These are phyloP conservation scores for Sporormia fimetaria DNA, from an alignment of 495 filamentous ascomycete genomes.

Conservation along the genomic window DNA sequence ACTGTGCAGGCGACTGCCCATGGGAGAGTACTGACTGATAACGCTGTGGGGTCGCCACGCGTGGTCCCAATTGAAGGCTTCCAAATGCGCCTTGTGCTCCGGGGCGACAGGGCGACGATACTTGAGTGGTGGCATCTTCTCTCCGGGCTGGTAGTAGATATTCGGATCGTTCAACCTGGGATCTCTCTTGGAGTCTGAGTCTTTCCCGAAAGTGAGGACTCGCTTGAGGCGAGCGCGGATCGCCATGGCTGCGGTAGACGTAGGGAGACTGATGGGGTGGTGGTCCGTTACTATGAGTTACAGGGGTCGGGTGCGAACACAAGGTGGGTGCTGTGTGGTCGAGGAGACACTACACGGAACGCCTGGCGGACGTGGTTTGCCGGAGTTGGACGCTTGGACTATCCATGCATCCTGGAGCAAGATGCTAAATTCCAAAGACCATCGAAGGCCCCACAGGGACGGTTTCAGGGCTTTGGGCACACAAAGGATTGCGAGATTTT, in stretches of 20 bases:
- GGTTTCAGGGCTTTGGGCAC: too few relatives aligned
- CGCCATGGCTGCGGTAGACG: conserved; percentile 25
- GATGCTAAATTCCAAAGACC: too few relatives aligned
- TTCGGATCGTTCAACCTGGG: conserved; percentile 13
- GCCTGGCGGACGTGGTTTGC: conserved; percentile 2
- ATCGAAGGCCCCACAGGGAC: too few relatives aligned
- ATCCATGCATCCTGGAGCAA: too few relatives aligned
- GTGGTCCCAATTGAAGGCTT: conserved; percentile 30
- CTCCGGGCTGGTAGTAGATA: conserved; percentile 34
- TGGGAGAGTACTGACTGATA: conserved; percentile 31
- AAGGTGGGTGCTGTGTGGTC: neutral
- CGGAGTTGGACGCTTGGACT: neutral
- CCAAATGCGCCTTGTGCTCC: conserved; percentile 33
- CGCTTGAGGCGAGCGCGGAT: conserved; percentile 32
- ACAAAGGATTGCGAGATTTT: too few relatives aligned
- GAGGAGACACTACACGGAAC: conserved; percentile 2
- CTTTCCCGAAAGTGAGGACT: conserved; percentile 25
- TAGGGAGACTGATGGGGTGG: conserved; percentile 5
- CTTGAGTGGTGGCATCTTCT: conserved; percentile 34
- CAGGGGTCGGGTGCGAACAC: neutral
- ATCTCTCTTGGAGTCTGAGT: conserved; percentile 4
- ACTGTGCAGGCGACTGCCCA: conserved; percentile 32
- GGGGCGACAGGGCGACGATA: conserved; percentile 33
- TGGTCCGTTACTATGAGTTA: neutral
- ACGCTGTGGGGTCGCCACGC: conserved; percentile 31